Conservation (phyloP, 208 protist species). For the Trypanosoma cruzi region DNA sequence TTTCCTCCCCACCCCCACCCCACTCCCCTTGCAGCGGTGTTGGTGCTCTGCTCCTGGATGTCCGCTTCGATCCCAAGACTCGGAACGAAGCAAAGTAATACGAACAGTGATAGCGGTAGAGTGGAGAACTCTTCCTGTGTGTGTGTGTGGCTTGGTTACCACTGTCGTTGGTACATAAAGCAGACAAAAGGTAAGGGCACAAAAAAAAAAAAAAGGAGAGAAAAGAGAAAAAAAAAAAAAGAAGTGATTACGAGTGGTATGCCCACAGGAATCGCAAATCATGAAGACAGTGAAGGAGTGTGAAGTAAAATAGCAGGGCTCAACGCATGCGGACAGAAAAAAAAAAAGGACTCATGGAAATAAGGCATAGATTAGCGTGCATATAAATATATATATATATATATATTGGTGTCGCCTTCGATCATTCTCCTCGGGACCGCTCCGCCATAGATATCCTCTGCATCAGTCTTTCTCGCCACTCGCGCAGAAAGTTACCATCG, state of each 20-base stretch:
- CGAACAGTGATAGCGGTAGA: neutral
- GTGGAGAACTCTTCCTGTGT: neutral
- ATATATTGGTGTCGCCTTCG: neutral
- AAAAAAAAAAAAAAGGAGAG: constrained; percentile 19
- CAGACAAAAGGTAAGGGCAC: neutral
- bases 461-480: constrained; percentile 29
- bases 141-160: neutral
- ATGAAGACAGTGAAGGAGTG: neutral
- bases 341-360: too few species aligned
- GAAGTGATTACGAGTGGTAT: neutral
- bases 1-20: too few species aligned
- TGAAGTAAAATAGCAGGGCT: neutral
- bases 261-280: neutral
- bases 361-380: neutral
- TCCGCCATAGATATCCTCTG: constrained; percentile 11
- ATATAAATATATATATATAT: constrained; percentile 4
- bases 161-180: neutral
- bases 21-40: too few species aligned
- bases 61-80: too few species aligned
- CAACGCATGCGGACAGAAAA: neutral
- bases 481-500: constrained; percentile 35
- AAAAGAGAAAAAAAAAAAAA: constrained; percentile 11
- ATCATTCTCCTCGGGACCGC: neutral
- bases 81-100: neutral
- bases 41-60: too few species aligned